Percentiles rank a stretch among this genome's conserved stretches.
Evolutionary conservation across 306 rosid species (phyloP).

Genomic region (Adenanthera pavonina): DNA sequence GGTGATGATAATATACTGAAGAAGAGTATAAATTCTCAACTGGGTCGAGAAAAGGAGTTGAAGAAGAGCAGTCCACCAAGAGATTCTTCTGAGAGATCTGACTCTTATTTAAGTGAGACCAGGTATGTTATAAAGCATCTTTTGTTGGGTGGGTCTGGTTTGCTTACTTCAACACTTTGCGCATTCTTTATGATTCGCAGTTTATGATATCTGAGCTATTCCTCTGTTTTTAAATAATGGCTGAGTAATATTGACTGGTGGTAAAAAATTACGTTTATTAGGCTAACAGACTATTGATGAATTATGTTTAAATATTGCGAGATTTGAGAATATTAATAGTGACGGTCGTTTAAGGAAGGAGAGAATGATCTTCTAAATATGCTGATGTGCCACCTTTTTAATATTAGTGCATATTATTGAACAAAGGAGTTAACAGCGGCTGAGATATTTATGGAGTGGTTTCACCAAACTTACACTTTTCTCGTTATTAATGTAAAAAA

Average conservation of each 20-base stretch:
- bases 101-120: slow-evolving; percentile 77
- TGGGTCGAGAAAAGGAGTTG: slow-evolving; percentile 47
- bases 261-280: background rate
- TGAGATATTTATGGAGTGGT: background rate
- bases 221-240: background rate
- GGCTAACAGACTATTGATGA: background rate
- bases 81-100: slow-evolving; percentile 55
- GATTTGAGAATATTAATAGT: background rate
- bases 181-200: background rate
- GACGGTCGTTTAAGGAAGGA: background rate
- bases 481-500: background rate
- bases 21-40: slow-evolving; percentile 53
- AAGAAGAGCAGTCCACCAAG: slow-evolving; percentile 36
- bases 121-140: slow-evolving; percentile 48
- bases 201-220: background rate
- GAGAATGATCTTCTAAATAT: background rate
- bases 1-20: slow-evolving; percentile 40
- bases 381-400: background rate
- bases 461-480: background rate
- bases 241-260: background rate
- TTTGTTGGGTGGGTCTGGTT: background rate
- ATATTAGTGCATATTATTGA: background rate
- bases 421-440: background rate
- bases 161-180: background rate
- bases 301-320: background rate